Evolutionary conservation across 148 eudicot genomes (phyloP).

Genomic region (Chenopodium formosanum): DNA sequence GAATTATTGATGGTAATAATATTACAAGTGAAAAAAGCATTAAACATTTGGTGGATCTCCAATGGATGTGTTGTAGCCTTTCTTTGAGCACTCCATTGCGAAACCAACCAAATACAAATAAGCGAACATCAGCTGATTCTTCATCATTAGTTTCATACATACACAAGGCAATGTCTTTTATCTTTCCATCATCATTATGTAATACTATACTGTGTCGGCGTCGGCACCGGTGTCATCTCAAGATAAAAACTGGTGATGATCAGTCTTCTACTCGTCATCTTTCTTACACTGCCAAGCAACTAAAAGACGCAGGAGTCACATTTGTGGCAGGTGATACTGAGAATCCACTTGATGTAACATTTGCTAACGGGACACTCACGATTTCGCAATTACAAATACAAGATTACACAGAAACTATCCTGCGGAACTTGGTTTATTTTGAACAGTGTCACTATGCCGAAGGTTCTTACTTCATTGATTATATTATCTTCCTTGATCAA

Average conservation of each 20-base stretch:
- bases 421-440: slow-evolving; percentile 25
- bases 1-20: too few species aligned
- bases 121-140: too few species aligned
- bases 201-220: too few species aligned
- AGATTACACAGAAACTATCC: slow-evolving; percentile 17
- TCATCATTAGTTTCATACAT: not conserved
- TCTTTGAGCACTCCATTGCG: too few species aligned
- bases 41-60: too few species aligned
- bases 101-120: too few species aligned
- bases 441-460: slow-evolving; percentile 22
- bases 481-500: slow-evolving; percentile 17
- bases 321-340: slow-evolving; percentile 1
- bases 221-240: too few species aligned
- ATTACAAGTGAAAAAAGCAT: too few species aligned
- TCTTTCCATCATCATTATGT: too few species aligned
- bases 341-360: slow-evolving; percentile 13
- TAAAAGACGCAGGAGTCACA: slow-evolving; percentile 26
- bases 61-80: too few species aligned
- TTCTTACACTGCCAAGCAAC: not conserved
- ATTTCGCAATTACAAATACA: slow-evolving; percentile 18
- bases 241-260: too few species aligned
- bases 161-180: not conserved
- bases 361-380: slow-evolving; percentile 14
- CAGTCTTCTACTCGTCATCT: too few species aligned
- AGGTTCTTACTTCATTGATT: slow-evolving; percentile 33